A percentile compares a stretch with the other conserved stretches of the same genome.
These are phyloP conservation scores for Podospora pseudoanserina DNA, from an alignment of 495 filamentous ascomycete species.

Conservation along the genomic window DNA sequence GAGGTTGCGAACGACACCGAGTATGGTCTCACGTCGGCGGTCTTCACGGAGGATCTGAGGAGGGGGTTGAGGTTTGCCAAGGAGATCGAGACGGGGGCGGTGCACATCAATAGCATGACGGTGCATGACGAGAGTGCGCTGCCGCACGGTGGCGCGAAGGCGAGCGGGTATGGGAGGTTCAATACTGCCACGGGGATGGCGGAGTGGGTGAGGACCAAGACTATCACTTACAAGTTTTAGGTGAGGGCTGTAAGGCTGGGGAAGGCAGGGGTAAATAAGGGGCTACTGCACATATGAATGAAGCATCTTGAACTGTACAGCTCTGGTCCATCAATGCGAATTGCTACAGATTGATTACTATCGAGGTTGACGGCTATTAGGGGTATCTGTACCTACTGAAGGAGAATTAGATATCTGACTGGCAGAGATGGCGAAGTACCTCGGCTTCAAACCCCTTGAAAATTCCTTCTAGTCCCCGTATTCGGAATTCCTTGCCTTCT, in stretches of 20 bases:
- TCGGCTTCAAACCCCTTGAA: too few relatives aligned
- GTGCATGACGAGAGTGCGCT: constrained; percentile 77
- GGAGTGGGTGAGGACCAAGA: constrained; percentile 85
- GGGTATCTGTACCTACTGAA: too few relatives aligned
- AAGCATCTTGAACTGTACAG: too few relatives aligned
- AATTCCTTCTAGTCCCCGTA: too few relatives aligned
- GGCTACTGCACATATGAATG: not conserved
- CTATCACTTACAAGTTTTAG: constrained; percentile 64
- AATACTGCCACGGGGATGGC: constrained; percentile 47
- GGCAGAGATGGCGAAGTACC: too few relatives aligned
- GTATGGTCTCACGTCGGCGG: constrained; percentile 77
- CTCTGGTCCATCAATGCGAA: too few relatives aligned
- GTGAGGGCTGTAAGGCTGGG: not conserved
- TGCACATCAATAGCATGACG: constrained; percentile 85
- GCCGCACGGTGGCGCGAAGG: constrained; percentile 83
- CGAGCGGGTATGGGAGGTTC: constrained; percentile 73
- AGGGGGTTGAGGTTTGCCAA: constrained; percentile 70
- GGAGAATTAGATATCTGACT: too few relatives aligned
- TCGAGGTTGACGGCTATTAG: too few relatives aligned
- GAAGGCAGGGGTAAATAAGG: not conserved
- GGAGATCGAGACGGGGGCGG: constrained; percentile 74
- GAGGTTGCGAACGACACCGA: constrained; percentile 76
- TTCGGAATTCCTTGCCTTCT: too few relatives aligned
- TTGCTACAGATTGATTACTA: too few relatives aligned
- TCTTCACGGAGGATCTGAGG: constrained; percentile 80